These are phyloP conservation scores for Penicillium sp. DNA, from an alignment of 2,329 filamentous ascomycete species.

Conservation along the genomic window DNA sequence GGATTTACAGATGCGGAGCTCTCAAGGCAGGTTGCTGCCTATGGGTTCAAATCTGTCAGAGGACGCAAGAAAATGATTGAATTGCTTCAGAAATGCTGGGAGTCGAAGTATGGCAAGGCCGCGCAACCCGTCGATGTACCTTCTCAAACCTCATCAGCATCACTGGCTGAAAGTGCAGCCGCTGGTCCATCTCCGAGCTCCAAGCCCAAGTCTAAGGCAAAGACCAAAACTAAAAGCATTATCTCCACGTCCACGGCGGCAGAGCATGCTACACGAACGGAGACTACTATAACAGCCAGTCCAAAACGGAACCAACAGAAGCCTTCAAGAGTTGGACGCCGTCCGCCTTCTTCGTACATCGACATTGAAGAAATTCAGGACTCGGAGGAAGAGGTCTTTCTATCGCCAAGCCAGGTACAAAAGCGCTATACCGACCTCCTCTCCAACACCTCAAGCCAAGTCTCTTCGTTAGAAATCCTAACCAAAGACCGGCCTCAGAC, in stretches of 20 bases:
- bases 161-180: not conserved
- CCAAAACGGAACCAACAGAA: constrained; percentile 3
- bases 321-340: not conserved
- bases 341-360: constrained; percentile 21
- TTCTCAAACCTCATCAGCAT: not conserved
- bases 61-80: constrained; percentile 69
- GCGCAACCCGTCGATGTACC: constrained; percentile 17
- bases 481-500: constrained; percentile 11
- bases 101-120: constrained; percentile 52
- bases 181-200: not conserved
- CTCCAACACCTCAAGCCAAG: constrained; percentile 1
- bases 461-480: constrained; percentile 16
- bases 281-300: not conserved
- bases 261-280: not conserved
- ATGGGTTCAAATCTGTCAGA: constrained; percentile 73
- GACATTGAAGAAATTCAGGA: constrained; percentile 43
- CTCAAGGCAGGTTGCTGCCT: constrained; percentile 62
- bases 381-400: constrained; percentile 38
- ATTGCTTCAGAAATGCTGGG: constrained; percentile 71
- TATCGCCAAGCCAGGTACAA: constrained; percentile 33
- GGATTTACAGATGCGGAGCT: constrained; percentile 65
- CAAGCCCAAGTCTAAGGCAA: constrained; percentile 14
- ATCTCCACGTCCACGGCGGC: constrained; percentile 1
- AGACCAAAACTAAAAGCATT: constrained; percentile 7
- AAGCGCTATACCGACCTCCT: constrained; percentile 17